Conservation (phyloP, 495 filamentous ascomycete genomes). For the Penicillium riverlandense region DNA sequence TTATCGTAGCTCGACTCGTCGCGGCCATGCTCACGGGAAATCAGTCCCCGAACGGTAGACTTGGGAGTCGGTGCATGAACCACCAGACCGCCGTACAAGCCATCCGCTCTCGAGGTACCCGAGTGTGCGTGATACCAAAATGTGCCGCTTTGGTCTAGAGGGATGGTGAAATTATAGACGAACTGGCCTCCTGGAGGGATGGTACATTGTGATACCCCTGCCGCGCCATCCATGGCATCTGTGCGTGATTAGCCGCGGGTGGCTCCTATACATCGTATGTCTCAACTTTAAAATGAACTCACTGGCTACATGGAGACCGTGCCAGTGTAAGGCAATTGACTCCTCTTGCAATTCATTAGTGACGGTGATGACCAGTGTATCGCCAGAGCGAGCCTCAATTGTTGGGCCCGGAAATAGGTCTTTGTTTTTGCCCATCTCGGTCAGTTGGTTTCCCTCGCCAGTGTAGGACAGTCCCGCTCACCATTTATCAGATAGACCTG, state of each 20-base stretch:
- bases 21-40: neutral
- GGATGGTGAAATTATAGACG: constrained; percentile 70
- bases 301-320: constrained; percentile 65
- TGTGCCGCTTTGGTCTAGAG: constrained; percentile 63
- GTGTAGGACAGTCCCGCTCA: constrained; percentile 2
- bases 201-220: constrained; percentile 58
- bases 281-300: constrained; percentile 13
- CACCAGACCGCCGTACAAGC: constrained; percentile 63
- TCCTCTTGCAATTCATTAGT: constrained; percentile 63
- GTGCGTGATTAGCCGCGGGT: neutral
- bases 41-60: constrained; percentile 22
- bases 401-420: constrained; percentile 32
- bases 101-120: constrained; percentile 62
- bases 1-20: constrained; percentile 26
- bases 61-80: constrained; percentile 51
- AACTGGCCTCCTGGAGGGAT: constrained; percentile 57
- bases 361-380: constrained; percentile 62
- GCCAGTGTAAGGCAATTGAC: constrained; percentile 67
- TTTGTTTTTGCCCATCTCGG: constrained; percentile 1
- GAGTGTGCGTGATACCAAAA: constrained; percentile 82
- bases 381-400: constrained; percentile 45
- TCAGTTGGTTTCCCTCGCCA: neutral
- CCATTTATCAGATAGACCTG: constrained; percentile 31
- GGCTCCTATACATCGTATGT: neutral
- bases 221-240: constrained; percentile 66